phyloP scores from a whole-genome alignment of 2,329 filamentous ascomycete species.

The Dactylellina drechsleri region DNA sequence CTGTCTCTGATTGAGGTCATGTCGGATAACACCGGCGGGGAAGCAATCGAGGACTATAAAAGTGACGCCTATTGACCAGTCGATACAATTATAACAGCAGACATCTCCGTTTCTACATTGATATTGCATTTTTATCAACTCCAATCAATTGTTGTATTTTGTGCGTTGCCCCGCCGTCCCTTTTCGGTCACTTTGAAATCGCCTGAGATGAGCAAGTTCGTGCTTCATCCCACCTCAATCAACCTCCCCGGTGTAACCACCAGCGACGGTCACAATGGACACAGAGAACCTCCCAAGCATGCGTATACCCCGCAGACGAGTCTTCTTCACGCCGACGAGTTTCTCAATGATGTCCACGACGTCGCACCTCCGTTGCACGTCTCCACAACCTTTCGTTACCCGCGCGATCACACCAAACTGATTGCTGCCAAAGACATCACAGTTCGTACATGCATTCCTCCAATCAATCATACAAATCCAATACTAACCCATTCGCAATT shows the following conservation, averaged over 20 bases:
- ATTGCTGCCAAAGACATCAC: constrained; percentile 62
- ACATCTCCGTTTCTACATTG: no score
- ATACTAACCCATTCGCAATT: not conserved
- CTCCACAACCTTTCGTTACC: constrained; percentile 90
- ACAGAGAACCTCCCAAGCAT: not conserved
- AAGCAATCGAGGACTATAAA: no score
- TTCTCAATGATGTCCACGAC: constrained; percentile 72
- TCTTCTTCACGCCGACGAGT: constrained; percentile 76
- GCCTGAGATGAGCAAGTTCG: constrained; percentile 46
- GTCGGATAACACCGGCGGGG: no score
- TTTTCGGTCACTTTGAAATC: not conserved
- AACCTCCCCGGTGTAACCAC: not conserved
- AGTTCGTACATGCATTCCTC: constrained; percentile 2
- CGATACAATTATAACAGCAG: no score
- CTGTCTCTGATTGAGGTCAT: no score
- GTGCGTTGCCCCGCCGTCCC: constrained; percentile 29
- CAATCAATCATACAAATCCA: not conserved
- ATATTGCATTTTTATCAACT: no score
- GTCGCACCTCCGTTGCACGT: constrained; percentile 90
- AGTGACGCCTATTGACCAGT: no score
- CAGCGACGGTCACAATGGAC: not conserved
- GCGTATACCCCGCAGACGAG: constrained; percentile 17
- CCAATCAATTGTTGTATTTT: constrained; percentile 41
- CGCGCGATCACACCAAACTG: constrained; percentile 74
- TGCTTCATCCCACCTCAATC: constrained; percentile 20